Evolutionary conservation across 129 eudicot species (phyloP).

Genomic region (Centrapalus pauciflorus): DNA sequence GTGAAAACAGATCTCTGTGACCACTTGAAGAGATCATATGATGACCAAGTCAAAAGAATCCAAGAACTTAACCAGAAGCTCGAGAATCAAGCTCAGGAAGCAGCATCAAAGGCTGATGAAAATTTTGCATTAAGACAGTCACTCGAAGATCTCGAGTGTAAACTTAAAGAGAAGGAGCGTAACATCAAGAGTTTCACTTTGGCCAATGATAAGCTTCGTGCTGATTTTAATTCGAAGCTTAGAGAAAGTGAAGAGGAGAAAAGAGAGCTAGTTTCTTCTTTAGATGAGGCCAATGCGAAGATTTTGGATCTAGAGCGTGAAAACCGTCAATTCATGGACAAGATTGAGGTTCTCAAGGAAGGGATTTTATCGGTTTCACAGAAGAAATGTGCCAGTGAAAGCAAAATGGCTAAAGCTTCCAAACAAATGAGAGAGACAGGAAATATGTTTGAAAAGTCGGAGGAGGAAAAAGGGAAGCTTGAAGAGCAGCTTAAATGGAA

Average conservation of each 20-base stretch:
- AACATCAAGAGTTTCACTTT: slow-evolving; percentile 34
- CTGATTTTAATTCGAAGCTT: slow-evolving; percentile 42
- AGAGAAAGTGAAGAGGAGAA: slow-evolving; percentile 56
- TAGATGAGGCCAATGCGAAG: slow-evolving; percentile 54
- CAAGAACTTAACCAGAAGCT: slow-evolving; percentile 52
- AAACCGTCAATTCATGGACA: slow-evolving; percentile 43
- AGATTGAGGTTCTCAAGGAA: slow-evolving; percentile 51
- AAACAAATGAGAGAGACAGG: slow-evolving; percentile 47
- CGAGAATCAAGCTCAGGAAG: slow-evolving; percentile 45
- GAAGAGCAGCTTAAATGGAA: slow-evolving; percentile 81
- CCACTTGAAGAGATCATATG: slow-evolving; percentile 48
- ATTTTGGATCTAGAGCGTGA: slow-evolving; percentile 38
- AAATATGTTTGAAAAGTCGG: slow-evolving; percentile 44
- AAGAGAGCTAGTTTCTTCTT: slow-evolving; percentile 32
- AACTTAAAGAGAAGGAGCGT: slow-evolving; percentile 50
- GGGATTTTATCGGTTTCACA: slow-evolving; percentile 39
- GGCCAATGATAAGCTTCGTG: slow-evolving; percentile 52
- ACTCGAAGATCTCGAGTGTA: slow-evolving; percentile 39
- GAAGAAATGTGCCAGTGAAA: slow-evolving; percentile 45
- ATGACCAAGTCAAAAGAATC: slow-evolving; percentile 42
- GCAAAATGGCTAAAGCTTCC: slow-evolving; percentile 38
- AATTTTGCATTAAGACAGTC: slow-evolving; percentile 28
- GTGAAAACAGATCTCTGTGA: slow-evolving; percentile 44
- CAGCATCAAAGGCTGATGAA: slow-evolving; percentile 44
- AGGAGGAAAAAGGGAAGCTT: slow-evolving; percentile 48